A percentile compares a stretch with the other conserved stretches of the same genome.
Conservation (phyloP, 2,329 filamentous ascomycete species). For the Davidsoniella australis region DNA sequence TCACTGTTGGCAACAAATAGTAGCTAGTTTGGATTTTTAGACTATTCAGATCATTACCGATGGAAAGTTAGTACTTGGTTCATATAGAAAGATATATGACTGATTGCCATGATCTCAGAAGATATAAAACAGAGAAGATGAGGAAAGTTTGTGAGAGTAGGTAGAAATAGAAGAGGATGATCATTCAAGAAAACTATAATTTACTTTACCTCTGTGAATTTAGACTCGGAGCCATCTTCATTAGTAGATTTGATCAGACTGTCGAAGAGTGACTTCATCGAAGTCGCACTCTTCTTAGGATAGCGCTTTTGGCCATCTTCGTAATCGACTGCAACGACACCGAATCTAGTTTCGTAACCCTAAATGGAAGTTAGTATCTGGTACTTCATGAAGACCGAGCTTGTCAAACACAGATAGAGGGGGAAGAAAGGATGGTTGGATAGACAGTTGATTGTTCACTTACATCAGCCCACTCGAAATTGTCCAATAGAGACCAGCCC, state of each 20-base stretch:
- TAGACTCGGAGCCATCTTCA: not conserved
- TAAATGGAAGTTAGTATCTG: conserved; percentile 23
- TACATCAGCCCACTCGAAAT: conserved; percentile 75
- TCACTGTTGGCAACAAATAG: too few species aligned
- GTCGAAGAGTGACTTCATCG: conserved; percentile 54
- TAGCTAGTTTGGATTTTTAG: too few species aligned
- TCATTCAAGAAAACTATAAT: not conserved
- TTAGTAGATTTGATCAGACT: conserved; percentile 34
- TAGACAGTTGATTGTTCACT: not conserved
- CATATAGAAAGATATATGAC: too few species aligned
- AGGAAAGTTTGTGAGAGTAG: not conserved
- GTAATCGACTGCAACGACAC: conserved; percentile 73
- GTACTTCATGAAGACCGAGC: conserved; percentile 60
- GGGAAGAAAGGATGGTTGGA: conserved; percentile 23
- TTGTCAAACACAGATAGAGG: conserved; percentile 62
- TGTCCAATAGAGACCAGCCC: conserved; percentile 80
- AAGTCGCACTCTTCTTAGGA: conserved; percentile 69
- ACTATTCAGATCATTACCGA: too few species aligned
- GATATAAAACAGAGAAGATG: not conserved
- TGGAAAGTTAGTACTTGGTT: too few species aligned
- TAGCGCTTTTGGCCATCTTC: conserved; percentile 59
- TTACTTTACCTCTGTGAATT: not conserved
- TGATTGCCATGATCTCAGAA: not conserved
- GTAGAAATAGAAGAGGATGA: not conserved
- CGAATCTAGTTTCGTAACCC: conserved; percentile 63